Evolutionary conservation across 371 early-diverging fungal genomes (phyloP).

Genomic region (Nematocida sp.): DNA sequence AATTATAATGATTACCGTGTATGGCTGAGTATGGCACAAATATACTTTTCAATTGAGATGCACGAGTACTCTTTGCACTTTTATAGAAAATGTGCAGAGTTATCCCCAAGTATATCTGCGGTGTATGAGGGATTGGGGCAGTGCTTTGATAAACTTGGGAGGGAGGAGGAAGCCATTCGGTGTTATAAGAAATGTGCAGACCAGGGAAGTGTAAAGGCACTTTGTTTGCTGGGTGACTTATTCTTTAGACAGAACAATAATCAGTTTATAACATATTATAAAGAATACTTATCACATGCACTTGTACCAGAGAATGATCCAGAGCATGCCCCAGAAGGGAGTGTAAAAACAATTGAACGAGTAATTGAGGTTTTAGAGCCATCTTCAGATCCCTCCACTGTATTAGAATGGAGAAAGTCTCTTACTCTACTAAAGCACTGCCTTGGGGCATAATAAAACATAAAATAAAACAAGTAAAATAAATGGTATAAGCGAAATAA

Average conservation of each 20-base stretch:
- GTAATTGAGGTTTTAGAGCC: conserved; percentile 24
- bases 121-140: conserved; percentile 62
- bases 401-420: conserved; percentile 4
- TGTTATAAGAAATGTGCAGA: conserved; percentile 58
- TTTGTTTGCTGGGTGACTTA: conserved; percentile 44
- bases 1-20: conserved; percentile 81
- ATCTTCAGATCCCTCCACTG: neutral
- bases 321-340: neutral
- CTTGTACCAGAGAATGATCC: neutral
- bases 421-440: conserved; percentile 3
- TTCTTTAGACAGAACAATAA: conserved; percentile 1
- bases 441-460: neutral
- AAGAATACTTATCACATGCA: conserved; percentile 6
- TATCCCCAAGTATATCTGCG: conserved; percentile 69
- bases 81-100: conserved; percentile 76
- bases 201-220: conserved; percentile 29
- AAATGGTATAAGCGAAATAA: neutral
- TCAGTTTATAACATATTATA: conserved; percentile 22
- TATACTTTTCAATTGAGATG: conserved; percentile 79
- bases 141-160: conserved; percentile 47
- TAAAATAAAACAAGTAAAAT: neutral
- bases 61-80: conserved; percentile 79
- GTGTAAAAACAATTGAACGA: conserved; percentile 21
- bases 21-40: conserved; percentile 85
- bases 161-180: conserved; percentile 56